Conservation (phyloP, 1,139 yeast genomes). For the Magnusiomyces ingens region DNA sequence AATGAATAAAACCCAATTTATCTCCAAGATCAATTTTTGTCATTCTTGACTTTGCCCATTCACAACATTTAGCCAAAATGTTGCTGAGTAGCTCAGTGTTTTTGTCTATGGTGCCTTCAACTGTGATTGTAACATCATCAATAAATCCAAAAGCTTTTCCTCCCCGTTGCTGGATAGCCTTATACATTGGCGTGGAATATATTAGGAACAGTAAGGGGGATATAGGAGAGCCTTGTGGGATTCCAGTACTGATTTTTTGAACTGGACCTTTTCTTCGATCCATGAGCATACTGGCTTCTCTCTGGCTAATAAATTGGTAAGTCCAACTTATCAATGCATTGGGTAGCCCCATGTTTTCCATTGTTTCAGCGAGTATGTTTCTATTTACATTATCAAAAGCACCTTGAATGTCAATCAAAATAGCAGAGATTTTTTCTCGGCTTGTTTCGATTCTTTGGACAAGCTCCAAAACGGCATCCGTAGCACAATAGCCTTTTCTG, state of each 20-base stretch:
- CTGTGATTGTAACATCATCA: not conserved
- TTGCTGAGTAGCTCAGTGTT: not conserved
- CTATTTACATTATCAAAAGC: conserved; percentile 18
- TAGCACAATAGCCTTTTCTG: conserved; percentile 15
- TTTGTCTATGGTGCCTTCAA: not conserved
- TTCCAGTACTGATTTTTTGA: conserved; percentile 13
- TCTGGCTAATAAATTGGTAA: not conserved
- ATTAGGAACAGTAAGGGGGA: conserved; percentile 19
- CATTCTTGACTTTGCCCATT: not conserved
- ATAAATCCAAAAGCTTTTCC: not conserved
- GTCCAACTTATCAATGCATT: not conserved
- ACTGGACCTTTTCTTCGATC: not conserved
- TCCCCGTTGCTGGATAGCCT: not conserved
- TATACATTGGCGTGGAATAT: conserved; percentile 17
- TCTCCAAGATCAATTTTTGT: conserved; percentile 12
- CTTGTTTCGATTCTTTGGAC: conserved; percentile 9
- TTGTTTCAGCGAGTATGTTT: conserved; percentile 10
- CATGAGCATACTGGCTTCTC: not conserved
- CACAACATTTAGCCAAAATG: not conserved
- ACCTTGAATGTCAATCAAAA: conserved; percentile 17
- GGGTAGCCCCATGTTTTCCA: conserved; percentile 8
- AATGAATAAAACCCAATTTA: not conserved
- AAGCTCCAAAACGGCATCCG: conserved; percentile 14
- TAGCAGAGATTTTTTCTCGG: conserved; percentile 5
- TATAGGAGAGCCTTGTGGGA: conserved; percentile 21